Percentiles rank a stretch among this genome's conserved stretches.
These are phyloP conservation scores for Gossypium thurberi DNA, from an alignment of 345 rosid genomes.

Conservation along the genomic window DNA sequence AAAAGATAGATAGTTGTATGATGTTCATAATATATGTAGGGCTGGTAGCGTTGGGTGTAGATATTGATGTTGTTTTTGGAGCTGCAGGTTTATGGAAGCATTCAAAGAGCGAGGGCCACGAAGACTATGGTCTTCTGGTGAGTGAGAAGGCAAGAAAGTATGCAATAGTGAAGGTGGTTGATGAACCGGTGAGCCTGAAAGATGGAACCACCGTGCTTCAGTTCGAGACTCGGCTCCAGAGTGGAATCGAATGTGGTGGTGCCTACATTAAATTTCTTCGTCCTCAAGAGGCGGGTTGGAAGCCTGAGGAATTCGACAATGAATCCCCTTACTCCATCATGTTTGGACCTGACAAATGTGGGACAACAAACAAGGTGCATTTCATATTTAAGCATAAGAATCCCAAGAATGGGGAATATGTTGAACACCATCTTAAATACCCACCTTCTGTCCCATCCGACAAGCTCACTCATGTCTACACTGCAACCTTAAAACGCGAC, in stretches of 20 bases:
- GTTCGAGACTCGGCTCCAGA: conserved; percentile 66
- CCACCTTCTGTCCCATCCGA: conserved; percentile 74
- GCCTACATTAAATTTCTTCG: conserved; percentile 73
- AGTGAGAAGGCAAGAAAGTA: conserved; percentile 74
- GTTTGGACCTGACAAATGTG: conserved; percentile 94
- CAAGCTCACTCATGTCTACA: conserved; percentile 76
- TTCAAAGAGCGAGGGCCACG: conserved; percentile 73
- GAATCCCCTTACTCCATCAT: conserved; percentile 79
- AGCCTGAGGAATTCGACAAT: conserved; percentile 48
- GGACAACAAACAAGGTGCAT: conserved; percentile 84
- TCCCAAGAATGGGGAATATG: conserved; percentile 72
- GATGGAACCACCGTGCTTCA: conserved; percentile 67
- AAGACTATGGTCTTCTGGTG: conserved; percentile 77
- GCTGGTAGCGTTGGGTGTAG: too few species aligned
- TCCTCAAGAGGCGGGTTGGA: conserved; percentile 73
- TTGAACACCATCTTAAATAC: conserved; percentile 74
- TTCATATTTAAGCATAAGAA: conserved; percentile 83
- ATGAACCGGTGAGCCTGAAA: conserved; percentile 48
- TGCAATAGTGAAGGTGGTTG: conserved; percentile 69
- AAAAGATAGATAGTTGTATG: background rate
- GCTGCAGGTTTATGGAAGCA: conserved; percentile 69
- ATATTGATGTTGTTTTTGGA: conserved; percentile 4
- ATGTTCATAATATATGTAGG: background rate
- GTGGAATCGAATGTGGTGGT: conserved; percentile 88
- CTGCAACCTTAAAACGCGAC: conserved; percentile 65